Conservation (phyloP, 768 basidiomycete genomes). For the Arthromyces matolae region DNA sequence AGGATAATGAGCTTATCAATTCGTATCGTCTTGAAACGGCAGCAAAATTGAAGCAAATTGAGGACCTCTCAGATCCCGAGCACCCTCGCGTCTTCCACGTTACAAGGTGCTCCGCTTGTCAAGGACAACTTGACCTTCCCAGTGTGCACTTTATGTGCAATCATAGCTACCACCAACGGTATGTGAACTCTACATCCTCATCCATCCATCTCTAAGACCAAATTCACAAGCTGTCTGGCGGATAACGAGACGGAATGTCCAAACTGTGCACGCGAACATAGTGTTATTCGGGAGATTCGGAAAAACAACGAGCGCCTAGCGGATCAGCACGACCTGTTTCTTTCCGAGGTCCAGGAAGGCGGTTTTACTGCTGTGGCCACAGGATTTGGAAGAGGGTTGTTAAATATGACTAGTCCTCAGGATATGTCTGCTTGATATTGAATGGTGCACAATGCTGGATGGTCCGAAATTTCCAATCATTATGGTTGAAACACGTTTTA, state of each 20-base stretch:
- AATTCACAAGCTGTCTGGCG: slow-evolving; percentile 65
- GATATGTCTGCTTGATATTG: slow-evolving; percentile 21
- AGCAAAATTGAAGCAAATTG: slow-evolving; percentile 75
- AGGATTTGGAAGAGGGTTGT: slow-evolving; percentile 65
- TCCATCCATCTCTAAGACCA: no score
- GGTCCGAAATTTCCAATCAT: no score
- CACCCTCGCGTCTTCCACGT: slow-evolving; percentile 91
- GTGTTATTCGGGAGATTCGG: slow-evolving; percentile 85
- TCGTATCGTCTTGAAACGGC: slow-evolving; percentile 87
- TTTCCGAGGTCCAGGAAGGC: slow-evolving; percentile 68
- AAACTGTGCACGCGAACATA: slow-evolving; percentile 80
- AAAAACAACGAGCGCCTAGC: slow-evolving; percentile 81
- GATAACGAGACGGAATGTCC: slow-evolving; percentile 92
- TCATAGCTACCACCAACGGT: slow-evolving; percentile 96
- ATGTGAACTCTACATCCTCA: no score
- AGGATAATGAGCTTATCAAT: slow-evolving; percentile 85
- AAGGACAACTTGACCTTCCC: slow-evolving; percentile 87
- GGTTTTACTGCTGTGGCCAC: slow-evolving; percentile 71
- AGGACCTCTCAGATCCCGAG: slow-evolving; percentile 72
- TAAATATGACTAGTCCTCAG: slow-evolving; percentile 41
- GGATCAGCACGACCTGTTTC: slow-evolving; percentile 77
- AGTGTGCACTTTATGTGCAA: slow-evolving; percentile 97
- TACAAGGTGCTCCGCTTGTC: slow-evolving; percentile 87
- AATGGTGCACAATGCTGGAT: background rate
- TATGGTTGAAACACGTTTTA: no score